A percentile compares a stretch with the other conserved stretches of the same genome.
These are phyloP conservation scores for Penicilliopsis zonata DNA, from an alignment of 495 filamentous ascomycete species.

Conservation along the genomic window DNA sequence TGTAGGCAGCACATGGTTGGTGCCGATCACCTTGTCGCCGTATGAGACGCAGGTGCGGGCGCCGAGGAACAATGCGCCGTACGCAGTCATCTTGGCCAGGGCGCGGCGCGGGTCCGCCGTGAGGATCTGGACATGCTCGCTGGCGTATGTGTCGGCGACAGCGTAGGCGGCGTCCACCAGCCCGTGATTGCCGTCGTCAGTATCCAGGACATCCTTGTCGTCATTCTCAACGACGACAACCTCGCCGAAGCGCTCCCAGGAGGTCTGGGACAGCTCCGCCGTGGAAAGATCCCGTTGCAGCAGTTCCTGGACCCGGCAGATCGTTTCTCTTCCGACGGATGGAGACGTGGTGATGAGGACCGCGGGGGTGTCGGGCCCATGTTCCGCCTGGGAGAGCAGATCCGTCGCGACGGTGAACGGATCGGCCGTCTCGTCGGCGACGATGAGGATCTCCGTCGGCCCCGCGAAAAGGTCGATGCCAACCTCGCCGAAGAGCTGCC, in stretches of 20 bases:
- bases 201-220: too few species aligned
- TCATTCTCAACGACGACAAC: conserved; percentile 31
- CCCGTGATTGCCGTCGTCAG: too few species aligned
- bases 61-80: conserved; percentile 39
- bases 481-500: conserved; percentile 40
- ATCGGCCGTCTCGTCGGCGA: conserved; percentile 36
- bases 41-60: conserved; percentile 43
- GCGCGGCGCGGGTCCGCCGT: conserved; percentile 35
- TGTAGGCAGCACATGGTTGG: conserved; percentile 42
- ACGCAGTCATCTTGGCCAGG: conserved; percentile 37
- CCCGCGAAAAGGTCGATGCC: conserved; percentile 43
- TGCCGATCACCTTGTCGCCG: conserved; percentile 43
- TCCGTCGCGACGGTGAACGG: conserved; percentile 40
- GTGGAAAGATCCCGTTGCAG: conserved; percentile 32
- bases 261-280: conserved; percentile 25
- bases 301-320: conserved; percentile 24
- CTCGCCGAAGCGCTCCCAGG: conserved; percentile 38
- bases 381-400: conserved; percentile 39
- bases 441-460: conserved; percentile 43
- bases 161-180: conserved; percentile 33
- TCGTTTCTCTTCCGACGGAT: conserved; percentile 24
- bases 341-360: conserved; percentile 36
- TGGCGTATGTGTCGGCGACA: conserved; percentile 39
- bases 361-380: conserved; percentile 39
- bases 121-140: conserved; percentile 43